Base-by-base conservation (phyloP, 768 basidiomycete genomes). In the Phylloporus arenicola region DNA sequence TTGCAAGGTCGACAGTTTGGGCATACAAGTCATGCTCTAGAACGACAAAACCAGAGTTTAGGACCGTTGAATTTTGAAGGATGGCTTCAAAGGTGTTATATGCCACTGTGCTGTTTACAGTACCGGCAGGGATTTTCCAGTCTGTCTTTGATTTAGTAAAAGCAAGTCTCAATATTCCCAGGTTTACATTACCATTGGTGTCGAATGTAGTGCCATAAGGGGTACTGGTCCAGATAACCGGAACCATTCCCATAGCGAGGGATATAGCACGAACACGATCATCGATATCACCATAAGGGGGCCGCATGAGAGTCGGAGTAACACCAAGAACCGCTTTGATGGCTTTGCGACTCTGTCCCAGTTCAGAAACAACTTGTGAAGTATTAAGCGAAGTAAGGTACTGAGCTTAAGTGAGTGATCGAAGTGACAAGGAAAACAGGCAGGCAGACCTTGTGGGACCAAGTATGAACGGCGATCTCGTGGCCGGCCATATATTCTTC, bases 201-300 rank as follows among this genome's bases (percentile, higher is more conserved):
- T 90, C 86, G 59, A 87, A 89, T 46, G 74, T 62, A 34, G 70
- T 70, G 41, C 75, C 78, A 25, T 63, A 61, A 41, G 82, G 77
- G 11, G 78, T 75, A 11, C 75, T 73, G 29, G 91, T 89, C 94
- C 94, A 97, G 64, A 95, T 86, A 62, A 96, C 82, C 24, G 95
- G 90, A 11, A 83, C 73, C 70, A 97, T 70, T 40, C 92, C 92
- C 94, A 98, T 95, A 27, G 92, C 90, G 47, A 90, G 67, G 17
- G 84, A 73, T 64, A 98, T 92, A 35, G 86, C 87, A 54, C 95
- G 88, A 41, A 98, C 92, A 59, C 94, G 91, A 70, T 92, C 87
- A 65, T 98, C 93, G 25, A 91, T 87, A 61, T 92, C 89, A 59
- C 89, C 88, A 55, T 76, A 90, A 38, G 89, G 89, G 37, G 88